These are phyloP conservation scores for Pseudopyricularia cyperi DNA, from an alignment of 2,329 filamentous ascomycete species.

Conservation along the genomic window DNA sequence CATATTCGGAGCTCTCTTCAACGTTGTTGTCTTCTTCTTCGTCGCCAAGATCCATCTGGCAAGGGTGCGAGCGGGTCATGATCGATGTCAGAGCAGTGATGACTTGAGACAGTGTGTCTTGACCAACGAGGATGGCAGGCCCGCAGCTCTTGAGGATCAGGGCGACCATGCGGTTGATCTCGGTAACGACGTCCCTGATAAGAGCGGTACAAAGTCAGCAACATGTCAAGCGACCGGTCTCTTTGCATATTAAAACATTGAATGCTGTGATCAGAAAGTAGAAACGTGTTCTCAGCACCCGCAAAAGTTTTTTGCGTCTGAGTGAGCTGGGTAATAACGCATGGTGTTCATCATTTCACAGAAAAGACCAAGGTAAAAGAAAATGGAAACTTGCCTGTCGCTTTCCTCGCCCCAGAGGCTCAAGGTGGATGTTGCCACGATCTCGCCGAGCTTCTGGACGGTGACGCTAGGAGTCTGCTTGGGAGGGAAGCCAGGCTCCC, in stretches of 20 bases:
- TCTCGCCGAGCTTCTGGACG: conserved; percentile 71
- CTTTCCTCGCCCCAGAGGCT: conserved; percentile 79
- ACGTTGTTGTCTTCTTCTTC: conserved; percentile 65
- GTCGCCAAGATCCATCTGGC: conserved; percentile 79
- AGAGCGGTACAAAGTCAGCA: conserved; percentile 24
- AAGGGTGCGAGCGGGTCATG: conserved; percentile 81
- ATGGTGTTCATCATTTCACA: conserved; percentile 65
- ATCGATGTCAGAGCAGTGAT: conserved; percentile 64
- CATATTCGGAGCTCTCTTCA: conserved; percentile 83
- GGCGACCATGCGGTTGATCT: conserved; percentile 88
- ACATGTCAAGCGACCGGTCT: not conserved
- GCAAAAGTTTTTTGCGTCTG: conserved; percentile 67
- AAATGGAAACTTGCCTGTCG: conserved; percentile 63
- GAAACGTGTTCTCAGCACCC: conserved; percentile 81
- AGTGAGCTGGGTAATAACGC: conserved; percentile 99
- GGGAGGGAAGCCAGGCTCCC: conserved; percentile 76
- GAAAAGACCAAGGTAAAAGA: conserved; percentile 4
- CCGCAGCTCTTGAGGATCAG: conserved; percentile 85
- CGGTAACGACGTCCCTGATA: conserved; percentile 70
- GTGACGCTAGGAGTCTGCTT: conserved; percentile 68
- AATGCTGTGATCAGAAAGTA: conserved; percentile 25
- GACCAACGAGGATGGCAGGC: conserved; percentile 66
- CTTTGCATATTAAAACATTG: not conserved
- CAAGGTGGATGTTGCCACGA: conserved; percentile 74
- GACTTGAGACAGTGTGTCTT: conserved; percentile 61